Evolutionary conservation across 192 early-diverging fungal genomes (phyloP).

Genomic region (Mortierella alpina): DNA sequence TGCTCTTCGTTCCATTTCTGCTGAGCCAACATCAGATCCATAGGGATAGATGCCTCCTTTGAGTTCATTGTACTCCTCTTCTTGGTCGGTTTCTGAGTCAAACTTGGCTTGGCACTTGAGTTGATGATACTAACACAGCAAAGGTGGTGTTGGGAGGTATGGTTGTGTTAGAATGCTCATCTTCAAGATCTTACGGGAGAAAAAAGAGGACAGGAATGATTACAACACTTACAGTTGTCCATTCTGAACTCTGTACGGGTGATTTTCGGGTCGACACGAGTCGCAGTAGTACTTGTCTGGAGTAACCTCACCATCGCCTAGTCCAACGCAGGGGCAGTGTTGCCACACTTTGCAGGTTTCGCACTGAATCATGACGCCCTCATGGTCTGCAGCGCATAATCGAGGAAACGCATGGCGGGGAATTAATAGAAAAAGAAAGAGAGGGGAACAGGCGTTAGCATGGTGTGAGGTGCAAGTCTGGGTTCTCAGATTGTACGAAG

Average conservation of each 20-base stretch:
- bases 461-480: too few species aligned
- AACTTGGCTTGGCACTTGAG: conserved; percentile 18
- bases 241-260: conserved; percentile 65
- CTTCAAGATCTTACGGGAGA: too few species aligned
- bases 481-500: too few species aligned
- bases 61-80: conserved; percentile 67
- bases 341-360: conserved; percentile 95
- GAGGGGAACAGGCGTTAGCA: not conserved
- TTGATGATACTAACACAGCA: conserved; percentile 17
- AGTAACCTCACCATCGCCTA: conserved; percentile 77
- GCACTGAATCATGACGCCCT: conserved; percentile 91
- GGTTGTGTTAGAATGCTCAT: too few species aligned
- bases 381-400: conserved; percentile 54
- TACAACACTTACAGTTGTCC: conserved; percentile 52
- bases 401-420: not conserved
- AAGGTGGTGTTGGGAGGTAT: not conserved
- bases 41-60: conserved; percentile 62
- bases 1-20: conserved; percentile 54
- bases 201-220: too few species aligned
- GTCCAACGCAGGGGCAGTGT: conserved; percentile 91
- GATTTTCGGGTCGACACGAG: conserved; percentile 85
- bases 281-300: conserved; percentile 96
- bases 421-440: not conserved
- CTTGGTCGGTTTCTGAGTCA: conserved; percentile 57
- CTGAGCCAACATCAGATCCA: conserved; percentile 58